Base-by-base conservation (phyloP, 306 rosid genomes). In the Rosa rugosa region DNA sequence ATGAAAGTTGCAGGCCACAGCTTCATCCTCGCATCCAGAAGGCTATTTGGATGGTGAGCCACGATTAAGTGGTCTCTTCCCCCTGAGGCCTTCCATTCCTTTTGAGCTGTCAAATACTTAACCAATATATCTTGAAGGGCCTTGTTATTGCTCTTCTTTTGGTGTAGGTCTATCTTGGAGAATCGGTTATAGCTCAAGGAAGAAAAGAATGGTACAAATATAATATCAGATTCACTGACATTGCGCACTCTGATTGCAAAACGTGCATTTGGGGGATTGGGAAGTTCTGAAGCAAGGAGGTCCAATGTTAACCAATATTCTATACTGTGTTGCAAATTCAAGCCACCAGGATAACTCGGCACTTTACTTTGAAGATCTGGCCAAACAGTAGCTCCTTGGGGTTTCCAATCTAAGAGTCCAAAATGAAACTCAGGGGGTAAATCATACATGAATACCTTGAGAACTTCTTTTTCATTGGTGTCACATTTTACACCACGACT, bases 21-120 rank as follows among this genome's bases (percentile, higher is more conserved):
- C 51, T 89, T 84, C 76, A 54, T 84, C 80, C 98, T 88, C 5
- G 94, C 97, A 62, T 89, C 88, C 77, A 87, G 79, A 90, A 93
- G 86, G 74, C 98, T 93, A 79, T 93, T 93, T 0, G 98, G 98
- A 87, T 93, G 97, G 72, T 93, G 98, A 11, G 94, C 98, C 82
- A 93, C 69, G 51, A 93, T 84, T 85, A 93, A 81, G 84, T 93
- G 98, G 64, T 93, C 96, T 70, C 64, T 77, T 66, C 98, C 98
- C 27, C 94, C 91, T 17, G 91, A 91, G 8, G 76, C 86, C 83
- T 85, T 89, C 98, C 98, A 93, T 63, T 88, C 93, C 84, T 78
- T 63, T 83, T 85, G 92, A 50, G 69, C 81, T 11, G 74, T 89
- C 86, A 93, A 56, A 79, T 69, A 84, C 51, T 67, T 80, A 16